phyloP scores from a whole-genome alignment of 164 flowering plant genomes.

The Vitis riparia region DNA sequence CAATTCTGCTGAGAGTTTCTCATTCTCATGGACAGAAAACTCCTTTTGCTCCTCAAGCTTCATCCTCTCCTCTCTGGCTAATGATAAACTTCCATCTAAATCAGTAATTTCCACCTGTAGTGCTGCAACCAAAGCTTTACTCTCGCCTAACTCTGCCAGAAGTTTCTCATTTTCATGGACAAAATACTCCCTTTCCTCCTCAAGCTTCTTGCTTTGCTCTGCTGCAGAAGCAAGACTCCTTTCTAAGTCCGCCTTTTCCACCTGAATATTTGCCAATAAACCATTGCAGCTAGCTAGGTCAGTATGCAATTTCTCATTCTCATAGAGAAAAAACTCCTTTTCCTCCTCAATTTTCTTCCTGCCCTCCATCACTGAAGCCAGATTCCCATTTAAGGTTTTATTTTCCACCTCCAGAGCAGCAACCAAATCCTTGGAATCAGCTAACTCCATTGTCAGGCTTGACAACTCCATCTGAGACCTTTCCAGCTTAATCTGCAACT shows the following conservation, averaged over 20 bases:
- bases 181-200: slow-evolving; percentile 43
- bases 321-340: slow-evolving; percentile 15
- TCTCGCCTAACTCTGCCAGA: slow-evolving; percentile 27
- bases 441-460: slow-evolving; percentile 42
- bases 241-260: slow-evolving; percentile 43
- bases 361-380: slow-evolving; percentile 14
- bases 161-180: slow-evolving; percentile 35
- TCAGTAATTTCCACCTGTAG: slow-evolving; percentile 26
- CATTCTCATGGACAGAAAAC: slow-evolving; percentile 21
- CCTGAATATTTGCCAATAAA: slow-evolving; percentile 34
- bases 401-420: slow-evolving; percentile 20
- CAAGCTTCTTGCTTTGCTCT: slow-evolving; percentile 45
- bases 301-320: slow-evolving; percentile 20
- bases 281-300: slow-evolving; percentile 31
- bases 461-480: slow-evolving; percentile 45
- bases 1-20: slow-evolving; percentile 26
- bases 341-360: slow-evolving; percentile 16
- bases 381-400: slow-evolving; percentile 18
- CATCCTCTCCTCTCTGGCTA: slow-evolving; percentile 20
- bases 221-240: slow-evolving; percentile 26
- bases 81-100: slow-evolving; percentile 18
- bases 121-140: slow-evolving; percentile 23
- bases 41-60: slow-evolving; percentile 34
- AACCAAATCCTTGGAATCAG: slow-evolving; percentile 30
- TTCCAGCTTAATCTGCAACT: slow-evolving; percentile 49